These are phyloP conservation scores for Lentinula detonsa DNA, from an alignment of 768 basidiomycete genomes.

Conservation along the genomic window DNA sequence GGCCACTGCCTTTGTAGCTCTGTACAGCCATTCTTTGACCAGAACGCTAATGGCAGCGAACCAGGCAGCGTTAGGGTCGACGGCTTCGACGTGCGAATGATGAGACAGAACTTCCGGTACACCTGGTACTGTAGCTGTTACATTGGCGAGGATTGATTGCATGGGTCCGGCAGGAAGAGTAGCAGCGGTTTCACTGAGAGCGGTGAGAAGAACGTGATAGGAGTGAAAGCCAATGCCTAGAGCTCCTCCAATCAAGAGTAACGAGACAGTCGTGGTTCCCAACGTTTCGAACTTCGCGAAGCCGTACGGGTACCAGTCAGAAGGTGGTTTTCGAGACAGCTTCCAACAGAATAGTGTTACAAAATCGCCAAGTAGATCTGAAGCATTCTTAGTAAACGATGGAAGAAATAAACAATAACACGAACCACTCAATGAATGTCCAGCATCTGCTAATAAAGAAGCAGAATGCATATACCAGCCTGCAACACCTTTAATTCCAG, in stretches of 20 bases:
- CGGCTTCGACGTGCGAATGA: slow-evolving; percentile 46
- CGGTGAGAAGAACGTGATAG: slow-evolving; percentile 73
- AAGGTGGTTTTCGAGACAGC: slow-evolving; percentile 76
- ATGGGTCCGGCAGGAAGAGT: slow-evolving; percentile 58
- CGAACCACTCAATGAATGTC: slow-evolving; percentile 83
- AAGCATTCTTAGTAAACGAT: slow-evolving; percentile 6
- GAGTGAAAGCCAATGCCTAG: slow-evolving; percentile 89
- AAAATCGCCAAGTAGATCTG: slow-evolving; percentile 85
- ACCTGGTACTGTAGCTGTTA: slow-evolving; percentile 50
- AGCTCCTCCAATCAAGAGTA: slow-evolving; percentile 81
- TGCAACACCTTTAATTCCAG: slow-evolving; percentile 77
- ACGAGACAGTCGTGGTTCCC: slow-evolving; percentile 79
- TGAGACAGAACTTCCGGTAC: slow-evolving; percentile 46
- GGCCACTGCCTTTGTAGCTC: slow-evolving; percentile 84
- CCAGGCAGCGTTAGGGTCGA: slow-evolving; percentile 97
- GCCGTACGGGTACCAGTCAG: slow-evolving; percentile 76
- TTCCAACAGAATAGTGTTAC: slow-evolving; percentile 89
- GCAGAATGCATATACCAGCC: slow-evolving; percentile 91
- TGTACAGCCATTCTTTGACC: slow-evolving; percentile 90
- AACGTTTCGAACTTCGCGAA: slow-evolving; percentile 94
- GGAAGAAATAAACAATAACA: slow-evolving; percentile 10
- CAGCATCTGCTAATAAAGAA: slow-evolving; percentile 88
- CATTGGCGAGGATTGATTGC: slow-evolving; percentile 54
- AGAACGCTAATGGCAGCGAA: slow-evolving; percentile 80
- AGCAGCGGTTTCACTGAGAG: slow-evolving; percentile 61